Evolutionary conservation across 2,329 filamentous ascomycete genomes (phyloP).

Genomic region (Aspergillus quadrilineatus): DNA sequence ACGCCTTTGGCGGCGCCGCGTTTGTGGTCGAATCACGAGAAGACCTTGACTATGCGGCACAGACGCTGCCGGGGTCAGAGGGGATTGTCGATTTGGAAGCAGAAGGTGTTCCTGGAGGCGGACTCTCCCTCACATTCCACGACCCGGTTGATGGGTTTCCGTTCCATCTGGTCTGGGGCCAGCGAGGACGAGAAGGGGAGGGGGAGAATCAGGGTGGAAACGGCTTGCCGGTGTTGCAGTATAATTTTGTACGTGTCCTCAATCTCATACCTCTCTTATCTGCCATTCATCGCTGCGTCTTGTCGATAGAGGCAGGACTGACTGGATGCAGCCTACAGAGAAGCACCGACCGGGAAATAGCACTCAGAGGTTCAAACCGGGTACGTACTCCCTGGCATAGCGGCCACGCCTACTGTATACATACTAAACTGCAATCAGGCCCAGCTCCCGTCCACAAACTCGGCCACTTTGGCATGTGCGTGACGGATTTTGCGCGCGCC

Average conservation of each 20-base stretch:
- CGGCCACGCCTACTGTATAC: no score
- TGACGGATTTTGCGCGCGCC: constrained; percentile 25
- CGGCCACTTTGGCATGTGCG: constrained; percentile 32
- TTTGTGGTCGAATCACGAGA: constrained; percentile 45
- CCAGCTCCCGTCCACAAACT: constrained; percentile 28
- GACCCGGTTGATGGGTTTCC: constrained; percentile 42
- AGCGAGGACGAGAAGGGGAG: constrained; percentile 21
- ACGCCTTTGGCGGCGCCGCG: constrained; percentile 39
- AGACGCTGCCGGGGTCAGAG: constrained; percentile 28
- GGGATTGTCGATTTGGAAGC: constrained; percentile 28
- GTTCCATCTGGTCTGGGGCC: constrained; percentile 43
- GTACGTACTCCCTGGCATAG: not conserved
- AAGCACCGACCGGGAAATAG: not conserved
- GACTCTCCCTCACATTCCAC: constrained; percentile 35
- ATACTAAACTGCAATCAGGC: constrained; percentile 22
- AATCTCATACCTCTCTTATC: constrained; percentile 5
- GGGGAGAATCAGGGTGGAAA: not conserved
- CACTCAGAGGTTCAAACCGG: constrained; percentile 26
- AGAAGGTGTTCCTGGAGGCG: constrained; percentile 41
- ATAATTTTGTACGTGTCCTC: constrained; percentile 22
- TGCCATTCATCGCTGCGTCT: no score
- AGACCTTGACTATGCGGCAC: constrained; percentile 43
- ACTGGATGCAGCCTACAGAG: not conserved
- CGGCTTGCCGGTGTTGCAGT: constrained; percentile 8
- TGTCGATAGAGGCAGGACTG: no score